Base-by-base conservation (phyloP, 371 early-diverging fungal species). In the Syncephalastrum sp. region DNA sequence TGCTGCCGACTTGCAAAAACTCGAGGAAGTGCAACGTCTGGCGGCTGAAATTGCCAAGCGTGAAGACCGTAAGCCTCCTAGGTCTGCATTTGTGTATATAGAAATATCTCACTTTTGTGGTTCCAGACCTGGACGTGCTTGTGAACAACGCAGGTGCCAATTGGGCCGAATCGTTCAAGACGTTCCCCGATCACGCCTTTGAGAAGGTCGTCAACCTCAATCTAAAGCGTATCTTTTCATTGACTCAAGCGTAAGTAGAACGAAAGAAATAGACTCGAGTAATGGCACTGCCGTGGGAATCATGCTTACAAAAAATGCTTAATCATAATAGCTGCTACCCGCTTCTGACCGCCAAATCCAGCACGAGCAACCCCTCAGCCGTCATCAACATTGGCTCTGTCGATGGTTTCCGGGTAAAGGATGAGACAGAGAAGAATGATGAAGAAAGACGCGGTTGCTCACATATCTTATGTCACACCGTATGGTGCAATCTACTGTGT, bases 91-190 rank as follows among this genome's bases (percentile, higher is more conserved):
- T 24, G 38, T 16, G 23, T 21, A 41, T 8, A 25, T 38, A 17
- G 27, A 41, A 29, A 24, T 38, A 27, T 42, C 8, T 42, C 25
- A 49, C 25, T 43, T n/a, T 53, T 3, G 19, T 13, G 15, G 6
- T 64, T 44, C 3, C 61, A 74, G 91, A 90, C 66, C 69, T 95
- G 33, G 80, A 95, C 64, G 81, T 94, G 5, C 75, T 95, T 24
- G 78, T 94, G 19, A 94, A 95, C 70, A 93, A 93, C 67, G 83
- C 89, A 15, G 91, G 91, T 1, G 91, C 89, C 33, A 89, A 81
- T 27, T 86, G 87, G 83, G 82, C 75, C 21, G 79, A 75, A 23
- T n/a, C 71, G 3, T 50, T 88, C 5, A 82, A 77, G 6, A 59
- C 50, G 14, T 90, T 82, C 49, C 84, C 89, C 0, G 88, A 90